Percentiles rank a stretch among this genome's conserved stretches.
phyloP scores from a whole-genome alignment of 495 filamentous ascomycete species.

The Penicillium waksmanii region DNA sequence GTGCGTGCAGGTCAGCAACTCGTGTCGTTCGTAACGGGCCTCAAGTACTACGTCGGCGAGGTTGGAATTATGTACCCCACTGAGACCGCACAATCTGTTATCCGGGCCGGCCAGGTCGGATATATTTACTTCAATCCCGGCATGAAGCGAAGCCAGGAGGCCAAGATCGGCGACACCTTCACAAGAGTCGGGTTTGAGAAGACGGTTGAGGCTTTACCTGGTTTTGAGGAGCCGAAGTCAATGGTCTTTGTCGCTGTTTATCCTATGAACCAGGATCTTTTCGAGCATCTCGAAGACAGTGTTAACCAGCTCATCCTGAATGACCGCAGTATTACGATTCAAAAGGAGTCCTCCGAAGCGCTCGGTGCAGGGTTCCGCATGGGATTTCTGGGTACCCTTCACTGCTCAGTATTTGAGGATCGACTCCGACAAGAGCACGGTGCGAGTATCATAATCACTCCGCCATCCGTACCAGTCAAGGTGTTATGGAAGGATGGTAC shows the following conservation, averaged over 20 bases:
- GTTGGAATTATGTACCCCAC: constrained; percentile 95
- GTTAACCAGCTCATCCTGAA: constrained; percentile 94
- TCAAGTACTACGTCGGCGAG: constrained; percentile 90
- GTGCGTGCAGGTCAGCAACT: constrained; percentile 82
- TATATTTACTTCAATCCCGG: constrained; percentile 97
- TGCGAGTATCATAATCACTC: constrained; percentile 94
- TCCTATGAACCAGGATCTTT: constrained; percentile 85
- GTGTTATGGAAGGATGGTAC: constrained; percentile 74
- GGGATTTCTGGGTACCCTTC: constrained; percentile 93
- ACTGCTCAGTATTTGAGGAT: constrained; percentile 98
- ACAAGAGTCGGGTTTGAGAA: constrained; percentile 82
- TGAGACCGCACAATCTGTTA: constrained; percentile 75
- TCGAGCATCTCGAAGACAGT: constrained; percentile 86
- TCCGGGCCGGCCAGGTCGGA: constrained; percentile 92
- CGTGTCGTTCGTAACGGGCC: constrained; percentile 79
- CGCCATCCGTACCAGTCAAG: constrained; percentile 90
- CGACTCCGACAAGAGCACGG: constrained; percentile 94
- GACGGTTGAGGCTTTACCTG: constrained; percentile 77
- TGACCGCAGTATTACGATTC: constrained; percentile 89
- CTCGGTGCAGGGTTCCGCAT: constrained; percentile 92
- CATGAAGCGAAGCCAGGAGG: constrained; percentile 94
- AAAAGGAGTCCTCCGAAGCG: constrained; percentile 92
- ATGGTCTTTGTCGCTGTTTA: constrained; percentile 99
- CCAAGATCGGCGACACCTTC: constrained; percentile 94
- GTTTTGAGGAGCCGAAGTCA: constrained; percentile 96